Base-by-base conservation (phyloP, 108 stramenopile species). In the Epipyxis sp. region DNA sequence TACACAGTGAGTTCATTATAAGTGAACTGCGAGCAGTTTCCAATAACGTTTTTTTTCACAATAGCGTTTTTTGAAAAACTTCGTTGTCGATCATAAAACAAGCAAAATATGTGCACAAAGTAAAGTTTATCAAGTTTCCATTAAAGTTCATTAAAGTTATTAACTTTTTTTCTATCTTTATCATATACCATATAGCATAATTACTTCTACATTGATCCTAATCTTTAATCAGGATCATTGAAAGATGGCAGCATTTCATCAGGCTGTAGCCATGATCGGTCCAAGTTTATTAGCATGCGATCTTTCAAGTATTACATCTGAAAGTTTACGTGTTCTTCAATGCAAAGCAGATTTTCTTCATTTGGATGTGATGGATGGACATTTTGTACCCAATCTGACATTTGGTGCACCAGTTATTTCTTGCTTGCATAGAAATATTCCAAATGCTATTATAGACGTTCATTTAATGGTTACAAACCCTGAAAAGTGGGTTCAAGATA, bases 391-490 rank as follows among this genome's bases (percentile, higher is more conserved):
- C 45, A 82, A 82, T 61, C 29, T 80, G 59, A 80, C 76, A 39
- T 80, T 76, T 44, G 80, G 80, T 2, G 74, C 80, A 1, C 59
- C 59, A 35, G 59, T 76, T 37, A 77, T 80, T 59, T 42, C 44
- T 10, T 54, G 35, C 42, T 74, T 44, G 40, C 35, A 77, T 1
- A 76, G 76, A 61, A 71, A 54, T 29, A 40, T 82, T 20, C 44
- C 77, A 30, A 79, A 89, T 41, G 85, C 81, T 25, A 86, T 85
- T 35, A 80, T 95, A 59, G 94, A 93, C 76, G 91, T 91, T 78
- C 94, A 95, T 76, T 77, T 95, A 83, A 95, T 95, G 94, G 90
- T 90, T 13, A 77, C 88, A n/a, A 81, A 93, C 67, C 94, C 94
- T 13, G 90, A 78, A 40, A 91, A 92, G 27, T 95, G 93, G 94